Conservation (phyloP, 371 early-diverging fungal genomes). For the Zopfochytrium polystomum region DNA sequence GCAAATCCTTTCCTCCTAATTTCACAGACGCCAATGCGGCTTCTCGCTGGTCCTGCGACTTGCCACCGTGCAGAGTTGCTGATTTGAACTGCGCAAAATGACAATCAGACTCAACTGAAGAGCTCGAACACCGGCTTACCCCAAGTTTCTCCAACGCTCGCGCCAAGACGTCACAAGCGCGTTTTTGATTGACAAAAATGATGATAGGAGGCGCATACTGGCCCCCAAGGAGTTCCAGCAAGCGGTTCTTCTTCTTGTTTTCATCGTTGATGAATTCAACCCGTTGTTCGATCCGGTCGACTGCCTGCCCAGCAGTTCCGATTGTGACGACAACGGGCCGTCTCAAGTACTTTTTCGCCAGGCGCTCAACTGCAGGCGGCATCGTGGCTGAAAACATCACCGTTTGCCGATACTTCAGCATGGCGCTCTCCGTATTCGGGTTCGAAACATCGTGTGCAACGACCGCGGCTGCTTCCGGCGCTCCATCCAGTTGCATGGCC, state of each 20-base stretch:
- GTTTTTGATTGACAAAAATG: constrained; percentile 96
- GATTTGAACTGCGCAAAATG: constrained; percentile 69
- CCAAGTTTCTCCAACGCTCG: constrained; percentile 69
- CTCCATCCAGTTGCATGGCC: too few species aligned
- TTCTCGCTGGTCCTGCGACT: constrained; percentile 68
- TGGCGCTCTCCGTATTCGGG: too few species aligned
- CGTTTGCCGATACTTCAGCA: constrained; percentile 71
- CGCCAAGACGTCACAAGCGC: constrained; percentile 72
- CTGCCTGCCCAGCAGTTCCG: constrained; percentile 87
- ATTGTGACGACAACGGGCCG: constrained; percentile 90
- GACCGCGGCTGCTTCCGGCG: too few species aligned
- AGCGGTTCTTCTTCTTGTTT: constrained; percentile 38
- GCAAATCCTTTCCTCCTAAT: constrained; percentile 65
- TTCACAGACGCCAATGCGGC: constrained; percentile 69
- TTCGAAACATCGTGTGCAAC: too few species aligned
- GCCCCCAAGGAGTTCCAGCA: constrained; percentile 62
- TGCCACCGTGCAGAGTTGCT: constrained; percentile 85
- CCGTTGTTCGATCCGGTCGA: constrained; percentile 46
- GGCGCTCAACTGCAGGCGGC: constrained; percentile 67
- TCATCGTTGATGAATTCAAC: constrained; percentile 37
- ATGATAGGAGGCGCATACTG: constrained; percentile 84
- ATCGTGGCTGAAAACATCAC: constrained; percentile 78
- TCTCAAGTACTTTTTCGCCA: constrained; percentile 78
- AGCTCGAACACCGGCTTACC: constrained; percentile 34
- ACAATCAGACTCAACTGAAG: constrained; percentile 35